A percentile compares a stretch with the other conserved stretches of the same genome.
Evolutionary conservation across 306 rosid species (phyloP).

Genomic region (Vigna angularis): DNA sequence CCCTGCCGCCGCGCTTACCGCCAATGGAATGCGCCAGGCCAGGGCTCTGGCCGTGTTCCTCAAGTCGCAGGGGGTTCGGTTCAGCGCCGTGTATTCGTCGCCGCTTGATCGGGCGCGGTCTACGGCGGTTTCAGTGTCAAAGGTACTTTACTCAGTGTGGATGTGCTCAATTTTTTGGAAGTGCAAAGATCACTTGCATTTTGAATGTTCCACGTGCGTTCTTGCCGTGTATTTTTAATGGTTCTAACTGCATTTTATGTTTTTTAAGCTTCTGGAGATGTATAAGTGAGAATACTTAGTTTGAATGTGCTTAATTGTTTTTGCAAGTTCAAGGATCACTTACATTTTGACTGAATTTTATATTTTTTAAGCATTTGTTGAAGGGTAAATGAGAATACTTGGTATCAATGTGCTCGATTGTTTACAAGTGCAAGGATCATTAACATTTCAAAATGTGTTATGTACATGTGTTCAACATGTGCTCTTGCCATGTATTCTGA

Average conservation of each 20-base stretch:
- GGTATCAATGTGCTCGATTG: no score
- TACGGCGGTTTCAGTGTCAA: conserved; percentile 79
- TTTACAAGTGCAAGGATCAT: no score
- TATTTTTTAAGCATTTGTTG: background rate
- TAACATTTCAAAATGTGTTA: background rate
- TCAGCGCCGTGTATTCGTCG: conserved; percentile 79
- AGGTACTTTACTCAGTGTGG: conserved; percentile 51
- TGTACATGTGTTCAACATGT: background rate
- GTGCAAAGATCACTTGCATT: background rate
- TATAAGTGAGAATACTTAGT: background rate
- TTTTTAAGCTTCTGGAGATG: background rate
- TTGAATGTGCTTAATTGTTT: no score
- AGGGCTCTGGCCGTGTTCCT: conserved; percentile 95
- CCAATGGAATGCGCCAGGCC: conserved; percentile 83
- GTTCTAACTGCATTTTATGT: background rate
- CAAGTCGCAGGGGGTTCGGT: conserved; percentile 82
- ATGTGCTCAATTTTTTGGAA: background rate
- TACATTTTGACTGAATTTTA: background rate
- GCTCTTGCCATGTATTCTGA: background rate
- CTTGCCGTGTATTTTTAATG: background rate
- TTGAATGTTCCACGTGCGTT: background rate
- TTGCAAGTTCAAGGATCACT: no score
- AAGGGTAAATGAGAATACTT: background rate
- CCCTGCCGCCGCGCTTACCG: conserved; percentile 67
- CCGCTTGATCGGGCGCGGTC: conserved; percentile 86